These are phyloP conservation scores for Extremus antarcticus DNA, from an alignment of 495 filamentous ascomycete genomes.

Conservation along the genomic window DNA sequence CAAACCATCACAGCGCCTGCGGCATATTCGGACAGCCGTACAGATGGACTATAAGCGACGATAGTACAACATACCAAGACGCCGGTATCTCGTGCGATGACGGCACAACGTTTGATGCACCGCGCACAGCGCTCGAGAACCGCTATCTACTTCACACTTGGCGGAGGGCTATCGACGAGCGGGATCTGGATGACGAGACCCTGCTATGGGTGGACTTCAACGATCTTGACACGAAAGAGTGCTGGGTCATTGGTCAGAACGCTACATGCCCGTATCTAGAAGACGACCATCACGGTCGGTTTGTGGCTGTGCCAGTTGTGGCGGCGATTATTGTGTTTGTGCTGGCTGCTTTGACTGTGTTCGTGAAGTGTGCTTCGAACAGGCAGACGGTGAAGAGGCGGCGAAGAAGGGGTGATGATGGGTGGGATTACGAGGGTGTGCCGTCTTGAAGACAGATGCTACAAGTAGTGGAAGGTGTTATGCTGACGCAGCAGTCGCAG, in stretches of 20 bases:
- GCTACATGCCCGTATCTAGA: slow-evolving; percentile 43
- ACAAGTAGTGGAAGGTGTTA: no score
- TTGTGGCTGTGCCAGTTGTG: slow-evolving; percentile 49
- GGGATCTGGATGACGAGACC: slow-evolving; percentile 17
- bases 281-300: slow-evolving; percentile 29
- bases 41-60: slow-evolving; percentile 41
- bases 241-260: slow-evolving; percentile 48
- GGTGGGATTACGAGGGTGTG: slow-evolving; percentile 59
- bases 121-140: slow-evolving; percentile 53
- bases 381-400: slow-evolving; percentile 40
- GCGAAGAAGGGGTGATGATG: slow-evolving; percentile 42
- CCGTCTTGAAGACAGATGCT: no score
- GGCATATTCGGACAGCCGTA: slow-evolving; percentile 41
- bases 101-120: slow-evolving; percentile 35
- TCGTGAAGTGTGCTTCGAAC: slow-evolving; percentile 55
- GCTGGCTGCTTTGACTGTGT: slow-evolving; percentile 47
- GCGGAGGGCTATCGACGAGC: slow-evolving; percentile 16
- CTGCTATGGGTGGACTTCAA: slow-evolving; percentile 51
- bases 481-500: no score
- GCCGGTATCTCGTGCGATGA: slow-evolving; percentile 27
- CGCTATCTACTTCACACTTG: slow-evolving; percentile 36
- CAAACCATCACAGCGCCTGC: slow-evolving; percentile 42
- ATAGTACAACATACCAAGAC: slow-evolving; percentile 35
- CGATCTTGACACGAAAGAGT: slow-evolving; percentile 40
- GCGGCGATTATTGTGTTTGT: slow-evolving; percentile 50